Percentiles rank a stretch among this genome's conserved stretches.
These are phyloP conservation scores for Ganoderma lucidum DNA, from an alignment of 1,284 basidiomycete genomes.

Conservation along the genomic window DNA sequence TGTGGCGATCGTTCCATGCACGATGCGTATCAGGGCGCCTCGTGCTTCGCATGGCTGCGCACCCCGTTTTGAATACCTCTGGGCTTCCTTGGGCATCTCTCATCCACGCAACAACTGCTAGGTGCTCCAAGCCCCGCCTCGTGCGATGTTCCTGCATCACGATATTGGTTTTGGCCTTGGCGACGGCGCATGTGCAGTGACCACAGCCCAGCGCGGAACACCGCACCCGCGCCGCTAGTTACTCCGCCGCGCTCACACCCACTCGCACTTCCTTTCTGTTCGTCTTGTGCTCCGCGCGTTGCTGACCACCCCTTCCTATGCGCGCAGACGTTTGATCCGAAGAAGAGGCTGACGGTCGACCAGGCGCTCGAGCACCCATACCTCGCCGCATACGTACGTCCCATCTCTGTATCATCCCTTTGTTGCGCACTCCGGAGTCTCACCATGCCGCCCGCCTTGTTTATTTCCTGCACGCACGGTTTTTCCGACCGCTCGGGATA, in stretches of 20 bases:
- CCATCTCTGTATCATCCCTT: conserved; percentile 9
- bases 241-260: neutral
- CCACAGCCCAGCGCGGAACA: neutral
- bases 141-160: neutral
- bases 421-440: conserved; percentile 8
- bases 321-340: conserved; percentile 81
- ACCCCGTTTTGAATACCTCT: neutral
- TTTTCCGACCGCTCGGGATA: conserved; percentile 8
- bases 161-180: neutral
- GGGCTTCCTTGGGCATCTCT: neutral
- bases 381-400: conserved; percentile 64
- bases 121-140: neutral
- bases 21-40: neutral
- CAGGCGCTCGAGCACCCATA: conserved; percentile 86
- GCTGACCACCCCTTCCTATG: conserved; percentile 5
- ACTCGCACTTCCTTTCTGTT: neutral
- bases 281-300: conserved; percentile 2
- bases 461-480: neutral
- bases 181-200: neutral
- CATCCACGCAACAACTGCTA: neutral
- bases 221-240: neutral
- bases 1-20: neutral
- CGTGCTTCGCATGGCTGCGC: neutral
- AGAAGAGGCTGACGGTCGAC: conserved; percentile 86
- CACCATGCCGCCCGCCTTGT: conserved; percentile 7